Evolutionary conservation across 2,329 filamentous ascomycete genomes (phyloP).

Genomic region (Ophiostoma montium): DNA sequence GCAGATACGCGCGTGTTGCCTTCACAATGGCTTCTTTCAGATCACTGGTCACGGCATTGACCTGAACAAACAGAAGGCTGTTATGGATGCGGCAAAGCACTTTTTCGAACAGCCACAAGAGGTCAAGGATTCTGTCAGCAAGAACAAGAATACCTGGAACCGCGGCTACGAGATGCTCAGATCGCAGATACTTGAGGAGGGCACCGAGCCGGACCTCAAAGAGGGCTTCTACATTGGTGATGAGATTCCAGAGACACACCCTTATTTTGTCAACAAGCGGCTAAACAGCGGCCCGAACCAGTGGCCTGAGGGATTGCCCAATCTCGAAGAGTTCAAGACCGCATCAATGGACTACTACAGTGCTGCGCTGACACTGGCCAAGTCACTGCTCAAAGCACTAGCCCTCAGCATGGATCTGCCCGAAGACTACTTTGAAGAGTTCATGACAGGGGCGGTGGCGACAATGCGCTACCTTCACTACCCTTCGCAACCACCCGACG

Average conservation of each 20-base stretch:
- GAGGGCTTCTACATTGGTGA: constrained; percentile 22
- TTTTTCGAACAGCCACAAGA: constrained; percentile 33
- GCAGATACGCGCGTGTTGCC: constrained; percentile 24
- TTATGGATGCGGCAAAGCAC: constrained; percentile 26
- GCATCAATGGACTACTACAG: constrained; percentile 8
- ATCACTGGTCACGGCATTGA: constrained; percentile 33
- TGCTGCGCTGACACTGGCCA: constrained; percentile 4
- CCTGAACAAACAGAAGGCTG: constrained; percentile 23
- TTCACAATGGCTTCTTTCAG: constrained; percentile 38
- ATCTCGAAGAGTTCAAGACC: background rate
- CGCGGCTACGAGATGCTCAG: constrained; percentile 23
- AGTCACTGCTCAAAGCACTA: constrained; percentile 10
- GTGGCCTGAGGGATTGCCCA: constrained; percentile 15
- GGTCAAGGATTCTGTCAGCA: constrained; percentile 25
- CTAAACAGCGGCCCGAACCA: constrained; percentile 18
- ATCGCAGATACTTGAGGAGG: constrained; percentile 18
- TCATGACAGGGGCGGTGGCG: constrained; percentile 5
- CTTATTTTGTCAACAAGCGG: constrained; percentile 11
- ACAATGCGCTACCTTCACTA: constrained; percentile 18
- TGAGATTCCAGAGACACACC: constrained; percentile 17
- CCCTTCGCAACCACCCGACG: constrained; percentile 17
- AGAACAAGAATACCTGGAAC: constrained; percentile 21
- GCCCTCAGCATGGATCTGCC: constrained; percentile 29
- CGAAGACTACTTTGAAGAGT: constrained; percentile 24
- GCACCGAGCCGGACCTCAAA: constrained; percentile 23